phyloP scores from a whole-genome alignment of 257 asterid genomes.

The Apocynum venetum region DNA sequence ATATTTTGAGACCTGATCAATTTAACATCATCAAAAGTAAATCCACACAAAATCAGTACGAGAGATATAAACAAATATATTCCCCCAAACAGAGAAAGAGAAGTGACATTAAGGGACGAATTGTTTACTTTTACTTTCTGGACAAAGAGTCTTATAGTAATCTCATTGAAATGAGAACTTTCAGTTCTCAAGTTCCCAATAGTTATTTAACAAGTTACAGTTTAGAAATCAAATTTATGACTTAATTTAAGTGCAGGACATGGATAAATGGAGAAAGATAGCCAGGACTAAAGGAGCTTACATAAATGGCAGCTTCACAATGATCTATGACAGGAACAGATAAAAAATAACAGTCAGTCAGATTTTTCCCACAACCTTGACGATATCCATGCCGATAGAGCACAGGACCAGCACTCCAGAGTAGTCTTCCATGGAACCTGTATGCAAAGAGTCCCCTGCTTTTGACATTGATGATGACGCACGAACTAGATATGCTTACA shows the following conservation, averaged over 20 bases:
- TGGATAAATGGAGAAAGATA: background rate
- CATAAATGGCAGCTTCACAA: constrained; percentile 87
- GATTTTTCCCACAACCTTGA: constrained; percentile 72
- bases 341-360: constrained; percentile 61
- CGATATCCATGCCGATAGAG: constrained; percentile 77
- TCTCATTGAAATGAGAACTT: background rate
- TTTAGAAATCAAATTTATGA: background rate
- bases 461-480: constrained; percentile 52
- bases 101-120: background rate
- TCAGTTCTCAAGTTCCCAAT: background rate
- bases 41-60: background rate
- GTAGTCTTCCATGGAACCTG: constrained; percentile 52
- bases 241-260: background rate
- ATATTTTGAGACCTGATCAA: background rate
- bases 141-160: background rate
- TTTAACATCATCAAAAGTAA: background rate
- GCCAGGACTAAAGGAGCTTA: constrained; percentile 26
- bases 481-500: constrained; percentile 67
- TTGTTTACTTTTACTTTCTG: background rate
- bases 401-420: constrained; percentile 88
- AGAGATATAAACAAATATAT: background rate
- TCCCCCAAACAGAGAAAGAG: background rate
- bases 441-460: constrained; percentile 73
- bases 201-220: background rate
- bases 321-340: constrained; percentile 81